Percentiles rank a stretch among this genome's conserved stretches.
phyloP scores from a whole-genome alignment of 305 asterid species.

The Fraxinus sp. region DNA sequence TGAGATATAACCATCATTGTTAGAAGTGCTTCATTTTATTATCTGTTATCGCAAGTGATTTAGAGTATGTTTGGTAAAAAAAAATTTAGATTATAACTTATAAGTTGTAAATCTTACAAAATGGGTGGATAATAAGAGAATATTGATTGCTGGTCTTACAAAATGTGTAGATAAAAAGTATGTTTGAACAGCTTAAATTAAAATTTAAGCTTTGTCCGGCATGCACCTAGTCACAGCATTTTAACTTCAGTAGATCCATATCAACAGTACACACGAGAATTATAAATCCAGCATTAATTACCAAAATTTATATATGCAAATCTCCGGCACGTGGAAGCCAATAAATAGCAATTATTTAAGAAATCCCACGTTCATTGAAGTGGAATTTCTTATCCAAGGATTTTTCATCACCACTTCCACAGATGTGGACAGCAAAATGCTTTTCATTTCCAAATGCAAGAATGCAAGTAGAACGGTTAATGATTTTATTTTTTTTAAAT shows the following conservation, averaged over 20 bases:
- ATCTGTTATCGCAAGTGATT: neutral
- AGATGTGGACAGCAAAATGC: neutral
- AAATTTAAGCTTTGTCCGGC: neutral
- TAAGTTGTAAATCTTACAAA: neutral
- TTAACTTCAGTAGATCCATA: neutral
- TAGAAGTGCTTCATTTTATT: neutral
- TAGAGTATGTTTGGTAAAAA: neutral
- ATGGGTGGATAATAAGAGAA: neutral
- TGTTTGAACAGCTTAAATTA: neutral
- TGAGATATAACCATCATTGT: conserved; percentile 15
- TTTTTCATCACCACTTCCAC: neutral
- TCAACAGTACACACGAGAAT: neutral
- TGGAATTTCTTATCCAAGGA: neutral
- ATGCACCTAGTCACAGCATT: neutral
- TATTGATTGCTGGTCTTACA: neutral
- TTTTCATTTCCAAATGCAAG: neutral
- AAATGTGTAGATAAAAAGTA: neutral
- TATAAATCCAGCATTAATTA: conserved; percentile 1
- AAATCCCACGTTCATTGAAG: neutral
- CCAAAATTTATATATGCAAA: neutral
- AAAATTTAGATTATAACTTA: too few relatives aligned
- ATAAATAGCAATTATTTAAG: neutral
- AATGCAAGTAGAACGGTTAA: neutral
- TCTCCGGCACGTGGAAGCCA: neutral
- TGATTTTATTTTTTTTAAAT: neutral